These are phyloP conservation scores for Marchantia polymorpha DNA, from an alignment of 225 moss, liverwort and hornwort species.

Conservation along the genomic window DNA sequence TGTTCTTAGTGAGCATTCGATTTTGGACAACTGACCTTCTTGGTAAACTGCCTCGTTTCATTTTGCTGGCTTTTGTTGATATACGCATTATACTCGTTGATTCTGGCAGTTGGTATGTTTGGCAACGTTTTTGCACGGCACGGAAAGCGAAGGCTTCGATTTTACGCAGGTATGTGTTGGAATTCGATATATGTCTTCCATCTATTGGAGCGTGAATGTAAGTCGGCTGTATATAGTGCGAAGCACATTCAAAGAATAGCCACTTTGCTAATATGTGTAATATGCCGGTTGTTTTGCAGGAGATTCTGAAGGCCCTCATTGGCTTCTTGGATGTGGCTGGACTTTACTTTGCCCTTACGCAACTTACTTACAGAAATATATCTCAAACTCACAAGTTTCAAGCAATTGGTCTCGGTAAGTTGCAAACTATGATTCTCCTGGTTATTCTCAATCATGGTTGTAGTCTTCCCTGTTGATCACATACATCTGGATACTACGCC, in stretches of 20 bases:
- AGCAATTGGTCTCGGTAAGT: conserved; percentile 82
- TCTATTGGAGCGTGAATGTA: not conserved
- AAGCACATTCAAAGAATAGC: too few relatives aligned
- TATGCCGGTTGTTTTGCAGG: conserved; percentile 36
- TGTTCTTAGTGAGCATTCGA: too few relatives aligned
- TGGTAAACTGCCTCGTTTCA: not conserved
- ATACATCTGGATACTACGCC: not conserved
- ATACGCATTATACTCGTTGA: not conserved
- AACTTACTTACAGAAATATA: conserved; percentile 81
- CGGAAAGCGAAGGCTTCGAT: conserved; percentile 73
- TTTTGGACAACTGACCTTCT: too few relatives aligned
- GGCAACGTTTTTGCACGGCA: conserved; percentile 80
- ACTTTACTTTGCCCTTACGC: conserved; percentile 84
- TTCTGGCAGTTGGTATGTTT: conserved; percentile 68
- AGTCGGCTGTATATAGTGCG: not conserved
- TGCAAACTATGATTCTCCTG: not conserved
- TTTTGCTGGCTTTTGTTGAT: not conserved
- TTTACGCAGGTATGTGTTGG: conserved; percentile 42
- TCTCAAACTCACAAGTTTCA: conserved; percentile 94
- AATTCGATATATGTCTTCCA: not conserved
- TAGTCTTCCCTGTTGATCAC: not conserved
- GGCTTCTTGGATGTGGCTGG: conserved; percentile 79
- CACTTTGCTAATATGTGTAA: not conserved
- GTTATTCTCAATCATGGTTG: not conserved
- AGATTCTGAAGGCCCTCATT: conserved; percentile 75